phyloP scores from a whole-genome alignment of 108 stramenopile genomes.

The Pelagomonas calceolata region DNA sequence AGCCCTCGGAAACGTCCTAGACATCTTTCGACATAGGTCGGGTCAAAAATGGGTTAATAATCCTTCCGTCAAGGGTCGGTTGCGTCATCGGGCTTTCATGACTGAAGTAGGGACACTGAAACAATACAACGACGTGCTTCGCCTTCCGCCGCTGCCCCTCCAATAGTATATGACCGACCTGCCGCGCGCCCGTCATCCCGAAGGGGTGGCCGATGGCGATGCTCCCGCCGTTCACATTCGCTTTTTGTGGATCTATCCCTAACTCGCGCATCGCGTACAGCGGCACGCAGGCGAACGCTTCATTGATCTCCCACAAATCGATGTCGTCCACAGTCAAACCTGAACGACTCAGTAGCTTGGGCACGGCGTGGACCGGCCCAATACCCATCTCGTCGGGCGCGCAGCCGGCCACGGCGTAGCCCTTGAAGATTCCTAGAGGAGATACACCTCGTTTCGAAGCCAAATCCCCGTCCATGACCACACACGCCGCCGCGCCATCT shows the following conservation, averaged over 20 bases:
- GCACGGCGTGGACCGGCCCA: slow-evolving; percentile 87
- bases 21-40: too few species aligned
- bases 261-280: slow-evolving; percentile 90
- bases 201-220: slow-evolving; percentile 87
- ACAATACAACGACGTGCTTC: slow-evolving; percentile 11
- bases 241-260: slow-evolving; percentile 75
- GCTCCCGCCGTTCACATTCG: slow-evolving; percentile 85
- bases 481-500: slow-evolving; percentile 38
- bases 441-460: slow-evolving; percentile 21
- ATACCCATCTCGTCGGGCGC: slow-evolving; percentile 90
- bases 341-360: slow-evolving; percentile 60
- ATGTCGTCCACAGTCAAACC: slow-evolving; percentile 72
- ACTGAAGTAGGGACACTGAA: too few species aligned
- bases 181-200: slow-evolving; percentile 64
- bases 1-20: too few species aligned
- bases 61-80: too few species aligned
- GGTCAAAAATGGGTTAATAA: too few species aligned
- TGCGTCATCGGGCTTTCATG: too few species aligned
- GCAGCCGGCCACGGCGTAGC: slow-evolving; percentile 60
- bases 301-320: slow-evolving; percentile 95
- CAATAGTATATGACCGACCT: slow-evolving; percentile 14
- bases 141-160: slow-evolving; percentile 19
- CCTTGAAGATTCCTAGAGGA: slow-evolving; percentile 18
- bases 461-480: slow-evolving; percentile 22
- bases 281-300: slow-evolving; percentile 94